Conservation (phyloP, 179 eudicot genomes). For the Vitellaria paradoxa region DNA sequence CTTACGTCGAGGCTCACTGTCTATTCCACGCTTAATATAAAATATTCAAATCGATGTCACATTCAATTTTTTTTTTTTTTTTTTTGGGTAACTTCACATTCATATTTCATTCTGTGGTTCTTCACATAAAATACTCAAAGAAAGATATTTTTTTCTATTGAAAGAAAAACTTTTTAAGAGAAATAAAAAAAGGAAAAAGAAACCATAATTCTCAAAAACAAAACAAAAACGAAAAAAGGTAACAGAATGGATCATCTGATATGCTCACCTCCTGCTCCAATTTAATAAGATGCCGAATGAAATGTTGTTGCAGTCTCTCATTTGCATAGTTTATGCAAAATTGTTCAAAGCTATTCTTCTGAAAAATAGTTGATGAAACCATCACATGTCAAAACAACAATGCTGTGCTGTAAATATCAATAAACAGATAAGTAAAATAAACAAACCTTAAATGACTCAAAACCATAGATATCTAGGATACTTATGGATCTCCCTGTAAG, state of each 20-base stretch:
- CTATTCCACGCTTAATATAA: no score
- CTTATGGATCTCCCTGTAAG: constrained; percentile 72
- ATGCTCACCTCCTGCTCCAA: constrained; percentile 88
- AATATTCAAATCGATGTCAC: no score
- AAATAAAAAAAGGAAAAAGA: neutral
- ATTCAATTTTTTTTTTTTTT: no score
- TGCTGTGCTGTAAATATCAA: neutral
- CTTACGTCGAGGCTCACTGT: no score
- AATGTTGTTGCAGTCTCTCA: constrained; percentile 97
- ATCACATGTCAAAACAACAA: constrained; percentile 9
- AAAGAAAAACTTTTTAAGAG: neutral
- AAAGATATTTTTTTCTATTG: neutral
- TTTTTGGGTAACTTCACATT: no score
- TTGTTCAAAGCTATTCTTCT: constrained; percentile 96
- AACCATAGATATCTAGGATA: constrained; percentile 93
- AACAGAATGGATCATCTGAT: no score
- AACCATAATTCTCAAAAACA: neutral
- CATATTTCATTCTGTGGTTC: no score
- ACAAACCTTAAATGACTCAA: constrained; percentile 92
- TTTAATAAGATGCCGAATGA: constrained; percentile 87
- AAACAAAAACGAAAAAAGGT: neutral
- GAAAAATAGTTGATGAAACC: constrained; percentile 23
- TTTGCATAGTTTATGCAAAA: constrained; percentile 93
- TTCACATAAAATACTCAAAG: neutral
- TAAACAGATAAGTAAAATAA: neutral